Evolutionary conservation across 805 yeast species (phyloP), one percentile per base, ranked within the genome.

Genomic region (Lipomyces yamadae): DNA sequence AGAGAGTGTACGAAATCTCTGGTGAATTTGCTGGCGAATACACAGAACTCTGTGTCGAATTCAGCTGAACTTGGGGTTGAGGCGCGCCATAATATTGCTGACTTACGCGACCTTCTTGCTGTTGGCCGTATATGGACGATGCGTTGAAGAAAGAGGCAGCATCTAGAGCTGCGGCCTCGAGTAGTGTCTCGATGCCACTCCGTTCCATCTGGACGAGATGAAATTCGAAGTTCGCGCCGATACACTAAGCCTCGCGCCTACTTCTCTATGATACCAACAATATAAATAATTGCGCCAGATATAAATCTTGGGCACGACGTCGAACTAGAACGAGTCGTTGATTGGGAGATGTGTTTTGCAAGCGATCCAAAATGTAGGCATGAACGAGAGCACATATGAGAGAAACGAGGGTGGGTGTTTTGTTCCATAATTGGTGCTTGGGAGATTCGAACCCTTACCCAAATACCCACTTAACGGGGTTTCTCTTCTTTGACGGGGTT

Each of bases 131-230:
- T 18, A 30, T 35, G 8, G 65, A 15, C 18, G 63, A 57, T 30
- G 58, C 48, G 39, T 53, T 33, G 33, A 67, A 59, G 30, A 48
- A 65, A 4, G 62, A 33, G 7, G 71, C 71, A 13, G 71, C 71
- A 56, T 68, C 71, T 11, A 68, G 56, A n/a, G 71, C 71, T n/a
- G 71, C 71, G 35, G 71, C 71, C 62, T 68, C 70, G 45, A 68
- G 65, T 4, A 68, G 70, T 6, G 71, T 68, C 64, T 68, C 71
- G 55, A 68, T 65, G 42, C 71, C 71, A 42, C 65, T 63, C 45
- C 69, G 58, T 45, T 63, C 70, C 70, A 65, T 67, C 32, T 35
- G 7, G 58, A 52, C 39, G 24, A 29, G 55, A 52, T 13, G 55
- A 52, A 52, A 13, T 32, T n/a, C 34, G 55, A 52, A 52, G 55